phyloP scores from a whole-genome alignment of 495 filamentous ascomycete species.

The Durotheca rogersii region DNA sequence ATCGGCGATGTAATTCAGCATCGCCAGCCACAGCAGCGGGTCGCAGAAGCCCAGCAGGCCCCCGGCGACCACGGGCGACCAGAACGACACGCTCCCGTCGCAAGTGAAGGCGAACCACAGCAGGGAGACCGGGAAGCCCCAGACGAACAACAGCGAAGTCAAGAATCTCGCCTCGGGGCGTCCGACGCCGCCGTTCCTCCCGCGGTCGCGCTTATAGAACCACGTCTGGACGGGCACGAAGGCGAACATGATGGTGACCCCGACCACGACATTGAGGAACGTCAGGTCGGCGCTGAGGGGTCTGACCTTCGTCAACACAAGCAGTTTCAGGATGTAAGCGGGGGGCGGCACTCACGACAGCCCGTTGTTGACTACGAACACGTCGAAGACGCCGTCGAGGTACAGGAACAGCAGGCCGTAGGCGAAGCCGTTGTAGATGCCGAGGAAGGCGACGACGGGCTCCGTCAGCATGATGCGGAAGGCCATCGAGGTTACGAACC shows the following conservation, averaged over 20 bases:
- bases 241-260: slow-evolving; percentile 39
- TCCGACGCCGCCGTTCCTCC: slow-evolving; percentile 26
- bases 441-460: slow-evolving; percentile 39
- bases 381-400: slow-evolving; percentile 42
- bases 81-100: slow-evolving; percentile 39
- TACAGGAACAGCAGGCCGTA: slow-evolving; percentile 42
- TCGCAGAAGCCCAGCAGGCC: slow-evolving; percentile 40
- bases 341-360: slow-evolving; percentile 32
- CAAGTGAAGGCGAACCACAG: slow-evolving; percentile 44
- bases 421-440: slow-evolving; percentile 41
- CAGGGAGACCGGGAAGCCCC: slow-evolving; percentile 41
- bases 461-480: slow-evolving; percentile 43
- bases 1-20: slow-evolving; percentile 44
- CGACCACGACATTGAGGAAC: slow-evolving; percentile 43
- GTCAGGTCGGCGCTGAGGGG: slow-evolving; percentile 41
- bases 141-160: slow-evolving; percentile 38
- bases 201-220: slow-evolving; percentile 39
- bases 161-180: slow-evolving; percentile 45
- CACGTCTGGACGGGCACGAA: slow-evolving; percentile 43
- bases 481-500: slow-evolving; percentile 42
- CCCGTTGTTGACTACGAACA: slow-evolving; percentile 41
- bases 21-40: slow-evolving; percentile 41
- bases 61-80: slow-evolving; percentile 41
- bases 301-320: slow-evolving; percentile 20
- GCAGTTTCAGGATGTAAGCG: not conserved